A percentile compares a stretch with the other conserved stretches of the same genome.
Conservation (phyloP, 495 filamentous ascomycete genomes). For the Neurospora intermedia region DNA sequence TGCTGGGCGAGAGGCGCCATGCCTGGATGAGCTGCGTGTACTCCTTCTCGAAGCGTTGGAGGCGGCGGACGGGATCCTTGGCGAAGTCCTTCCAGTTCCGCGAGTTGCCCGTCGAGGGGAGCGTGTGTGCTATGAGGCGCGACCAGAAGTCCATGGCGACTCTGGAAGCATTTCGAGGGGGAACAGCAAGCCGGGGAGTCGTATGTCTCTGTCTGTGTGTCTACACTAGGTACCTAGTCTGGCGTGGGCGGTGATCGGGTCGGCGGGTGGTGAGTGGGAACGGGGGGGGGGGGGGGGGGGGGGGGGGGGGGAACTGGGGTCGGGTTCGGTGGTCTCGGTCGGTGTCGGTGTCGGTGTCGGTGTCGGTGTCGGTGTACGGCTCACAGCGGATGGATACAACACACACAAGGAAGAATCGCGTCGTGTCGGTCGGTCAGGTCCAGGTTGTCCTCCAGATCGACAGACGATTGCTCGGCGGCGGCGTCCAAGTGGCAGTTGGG, state of each 20-base stretch:
- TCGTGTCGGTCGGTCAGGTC: neutral
- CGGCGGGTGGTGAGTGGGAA: neutral
- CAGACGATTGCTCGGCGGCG: neutral
- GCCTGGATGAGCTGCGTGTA: conserved; percentile 77
- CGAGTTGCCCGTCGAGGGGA: conserved; percentile 45
- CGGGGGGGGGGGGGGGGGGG: neutral
- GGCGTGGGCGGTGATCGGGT: neutral
- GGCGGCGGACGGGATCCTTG: conserved; percentile 72
- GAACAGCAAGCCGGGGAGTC: neutral
- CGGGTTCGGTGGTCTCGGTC: neutral
- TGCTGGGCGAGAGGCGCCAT: conserved; percentile 59
- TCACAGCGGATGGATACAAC: neutral
- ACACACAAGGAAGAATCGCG: neutral
- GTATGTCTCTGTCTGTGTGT: neutral
- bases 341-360: neutral
- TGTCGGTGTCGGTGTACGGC: neutral
- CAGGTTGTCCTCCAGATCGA: neutral
- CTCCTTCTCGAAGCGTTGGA: conserved; percentile 79
- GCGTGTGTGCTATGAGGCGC: conserved; percentile 76
- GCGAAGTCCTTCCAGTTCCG: conserved; percentile 43
- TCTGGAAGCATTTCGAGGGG: conserved; percentile 24
- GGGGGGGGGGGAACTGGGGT: neutral
- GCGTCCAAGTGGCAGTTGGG: neutral
- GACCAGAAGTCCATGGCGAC: conserved; percentile 56
- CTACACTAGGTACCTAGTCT: neutral